phyloP scores from a whole-genome alignment of 371 early-diverging fungal species.

The Capillidium heterosporum region DNA sequence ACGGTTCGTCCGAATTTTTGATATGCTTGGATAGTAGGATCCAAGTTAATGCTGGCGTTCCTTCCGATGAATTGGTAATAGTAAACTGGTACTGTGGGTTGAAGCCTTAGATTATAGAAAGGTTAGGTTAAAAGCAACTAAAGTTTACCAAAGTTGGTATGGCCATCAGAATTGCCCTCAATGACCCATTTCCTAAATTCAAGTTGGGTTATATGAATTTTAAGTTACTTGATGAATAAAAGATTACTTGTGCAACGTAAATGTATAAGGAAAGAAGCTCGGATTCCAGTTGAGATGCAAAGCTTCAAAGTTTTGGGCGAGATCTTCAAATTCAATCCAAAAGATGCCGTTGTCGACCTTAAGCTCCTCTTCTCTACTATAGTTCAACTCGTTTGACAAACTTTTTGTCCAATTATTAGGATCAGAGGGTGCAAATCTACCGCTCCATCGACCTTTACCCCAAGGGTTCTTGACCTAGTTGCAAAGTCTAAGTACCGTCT shows the following conservation, averaged over 20 bases:
- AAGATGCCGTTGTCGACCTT: conserved; percentile 33
- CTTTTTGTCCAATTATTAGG: background rate
- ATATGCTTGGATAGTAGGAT: background rate
- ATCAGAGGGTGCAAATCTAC: background rate
- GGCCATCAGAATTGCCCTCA: background rate
- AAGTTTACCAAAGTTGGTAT: background rate
- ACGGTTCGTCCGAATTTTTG: background rate
- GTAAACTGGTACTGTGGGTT: background rate
- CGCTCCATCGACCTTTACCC: background rate
- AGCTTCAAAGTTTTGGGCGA: conserved; percentile 51
- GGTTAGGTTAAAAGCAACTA: background rate
- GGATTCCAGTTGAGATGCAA: conserved; percentile 79
- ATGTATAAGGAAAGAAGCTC: background rate
- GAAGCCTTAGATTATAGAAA: background rate
- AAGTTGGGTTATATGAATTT: background rate
- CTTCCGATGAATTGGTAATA: background rate
- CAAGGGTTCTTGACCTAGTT: background rate
- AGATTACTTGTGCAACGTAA: background rate
- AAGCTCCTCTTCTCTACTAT: conserved; percentile 3
- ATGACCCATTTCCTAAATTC: background rate
- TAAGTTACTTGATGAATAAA: background rate
- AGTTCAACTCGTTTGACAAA: background rate
- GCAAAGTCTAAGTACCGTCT: background rate
- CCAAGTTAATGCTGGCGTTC: background rate
- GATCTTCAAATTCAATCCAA: conserved; percentile 72